Evolutionary conservation across 1,284 basidiomycete genomes (phyloP).

Genomic region (Cystobasidium pallidum): DNA sequence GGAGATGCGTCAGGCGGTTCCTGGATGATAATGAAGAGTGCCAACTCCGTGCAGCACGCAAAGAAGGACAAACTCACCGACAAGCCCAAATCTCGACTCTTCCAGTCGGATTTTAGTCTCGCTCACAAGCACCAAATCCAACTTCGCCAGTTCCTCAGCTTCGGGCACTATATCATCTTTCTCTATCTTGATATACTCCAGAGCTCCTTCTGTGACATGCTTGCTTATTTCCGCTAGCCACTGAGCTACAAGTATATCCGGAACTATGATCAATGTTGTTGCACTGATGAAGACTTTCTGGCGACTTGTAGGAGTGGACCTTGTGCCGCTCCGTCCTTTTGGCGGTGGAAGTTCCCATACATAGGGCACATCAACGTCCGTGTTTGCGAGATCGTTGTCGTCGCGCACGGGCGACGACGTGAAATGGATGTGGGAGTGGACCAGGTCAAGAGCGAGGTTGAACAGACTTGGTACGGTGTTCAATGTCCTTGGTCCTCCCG

Average conservation of each 20-base stretch:
- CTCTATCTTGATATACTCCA: conserved; percentile 54
- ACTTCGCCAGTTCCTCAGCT: conserved; percentile 65
- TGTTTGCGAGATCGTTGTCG: neutral
- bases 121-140: conserved; percentile 76
- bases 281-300: conserved; percentile 68
- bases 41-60: conserved; percentile 49
- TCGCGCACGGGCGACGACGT: neutral
- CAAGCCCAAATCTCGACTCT: conserved; percentile 31
- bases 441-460: conserved; percentile 27
- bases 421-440: conserved; percentile 18
- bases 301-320: conserved; percentile 1
- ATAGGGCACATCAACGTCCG: conserved; percentile 31
- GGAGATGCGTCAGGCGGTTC: conserved; percentile 61
- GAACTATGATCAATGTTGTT: conserved; percentile 79
- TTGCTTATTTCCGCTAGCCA: conserved; percentile 78
- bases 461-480: conserved; percentile 22
- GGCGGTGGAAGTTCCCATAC: conserved; percentile 38
- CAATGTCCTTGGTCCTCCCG: neutral
- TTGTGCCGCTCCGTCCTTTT: conserved; percentile 33
- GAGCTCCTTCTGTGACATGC: conserved; percentile 64
- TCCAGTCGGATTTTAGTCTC: conserved; percentile 45
- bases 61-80: conserved; percentile 1
- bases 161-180: conserved; percentile 64
- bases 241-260: conserved; percentile 71
- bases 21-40: no score